Percentiles rank a stretch among this genome's conserved stretches.
Evolutionary conservation across 1,284 basidiomycete genomes (phyloP).

Genomic region (Pyrrhoderma lamaoense): DNA sequence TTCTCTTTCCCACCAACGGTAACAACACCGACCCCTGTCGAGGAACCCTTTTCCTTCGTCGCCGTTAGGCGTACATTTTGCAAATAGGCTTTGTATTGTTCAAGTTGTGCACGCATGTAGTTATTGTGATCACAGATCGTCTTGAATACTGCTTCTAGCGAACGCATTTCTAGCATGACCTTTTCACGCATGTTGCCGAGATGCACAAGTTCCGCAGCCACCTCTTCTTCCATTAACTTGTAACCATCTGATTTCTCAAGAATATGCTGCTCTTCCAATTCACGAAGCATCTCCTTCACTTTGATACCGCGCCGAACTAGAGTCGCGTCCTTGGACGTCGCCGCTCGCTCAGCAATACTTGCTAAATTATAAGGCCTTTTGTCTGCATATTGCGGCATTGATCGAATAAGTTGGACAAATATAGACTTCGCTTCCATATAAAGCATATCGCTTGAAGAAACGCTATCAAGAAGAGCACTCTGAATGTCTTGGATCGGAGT

Average conservation of each 20-base stretch:
- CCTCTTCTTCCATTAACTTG: conserved; percentile 96
- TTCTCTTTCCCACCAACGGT: conserved; percentile 96
- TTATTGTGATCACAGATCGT: conserved; percentile 99
- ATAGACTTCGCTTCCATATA: conserved; percentile 99
- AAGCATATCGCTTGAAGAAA: conserved; percentile 96
- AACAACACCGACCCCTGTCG: conserved; percentile 89
- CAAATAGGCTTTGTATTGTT: conserved; percentile 99
- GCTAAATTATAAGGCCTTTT: conserved; percentile 85
- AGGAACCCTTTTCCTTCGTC: conserved; percentile 76
- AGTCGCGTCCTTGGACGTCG: conserved; percentile 93
- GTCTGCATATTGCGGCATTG: conserved; percentile 79
- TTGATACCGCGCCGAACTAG: conserved; percentile 97
- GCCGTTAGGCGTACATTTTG: conserved; percentile 93
- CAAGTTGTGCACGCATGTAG: conserved; percentile 91
- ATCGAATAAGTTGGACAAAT: conserved; percentile 95
- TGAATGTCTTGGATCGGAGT: conserved; percentile 97
- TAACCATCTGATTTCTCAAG: conserved; percentile 81
- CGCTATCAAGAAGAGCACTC: conserved; percentile 92
- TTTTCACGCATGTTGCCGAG: conserved; percentile 96
- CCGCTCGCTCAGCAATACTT: conserved; percentile 89
- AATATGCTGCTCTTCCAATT: conserved; percentile 87
- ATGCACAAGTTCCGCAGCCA: conserved; percentile 90
- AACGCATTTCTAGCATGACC: conserved; percentile 87
- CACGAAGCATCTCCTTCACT: conserved; percentile 97
- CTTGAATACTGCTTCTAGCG: conserved; percentile 94